Evolutionary conservation across 768 basidiomycete genomes (phyloP).

Genomic region (Leccinum barrowsii): DNA sequence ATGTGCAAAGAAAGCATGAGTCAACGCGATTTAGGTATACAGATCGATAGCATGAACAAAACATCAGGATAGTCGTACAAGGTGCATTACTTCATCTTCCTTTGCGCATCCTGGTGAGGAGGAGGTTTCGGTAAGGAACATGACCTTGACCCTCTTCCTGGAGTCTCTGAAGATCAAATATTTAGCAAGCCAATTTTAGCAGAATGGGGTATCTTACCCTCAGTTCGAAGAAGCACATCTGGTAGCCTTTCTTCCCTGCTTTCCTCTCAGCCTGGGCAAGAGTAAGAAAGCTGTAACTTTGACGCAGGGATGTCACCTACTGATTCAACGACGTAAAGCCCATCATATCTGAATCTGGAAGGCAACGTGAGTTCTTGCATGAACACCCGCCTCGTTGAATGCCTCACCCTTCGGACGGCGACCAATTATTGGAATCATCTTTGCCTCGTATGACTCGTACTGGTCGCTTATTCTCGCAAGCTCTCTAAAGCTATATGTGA

Average conservation of each 20-base stretch:
- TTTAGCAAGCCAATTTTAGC: not conserved
- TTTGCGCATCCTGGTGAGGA: constrained; percentile 18
- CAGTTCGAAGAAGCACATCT: constrained; percentile 31
- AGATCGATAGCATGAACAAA: constrained; percentile 12
- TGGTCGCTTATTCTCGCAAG: constrained; percentile 26
- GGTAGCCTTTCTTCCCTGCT: constrained; percentile 17
- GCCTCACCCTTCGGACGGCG: constrained; percentile 24
- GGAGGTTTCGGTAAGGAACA: constrained; percentile 23
- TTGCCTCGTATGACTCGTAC: constrained; percentile 39
- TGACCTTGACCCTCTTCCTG: constrained; percentile 16
- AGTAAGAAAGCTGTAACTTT: constrained; percentile 1
- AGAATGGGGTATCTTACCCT: constrained; percentile 12
- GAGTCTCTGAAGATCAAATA: constrained; percentile 17
- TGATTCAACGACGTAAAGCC: constrained; percentile 27
- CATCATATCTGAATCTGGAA: constrained; percentile 31
- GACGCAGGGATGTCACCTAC: constrained; percentile 11
- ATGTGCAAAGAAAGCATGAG: not conserved
- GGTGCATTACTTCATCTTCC: not conserved
- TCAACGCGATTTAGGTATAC: not conserved
- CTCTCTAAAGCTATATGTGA: constrained; percentile 23
- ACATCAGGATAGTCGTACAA: not conserved
- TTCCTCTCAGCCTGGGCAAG: constrained; percentile 14
- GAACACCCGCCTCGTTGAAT: not conserved
- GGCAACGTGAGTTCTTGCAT: not conserved
- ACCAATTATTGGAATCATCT: constrained; percentile 10